phyloP scores from a whole-genome alignment of 2,329 filamentous ascomycete species.

The Trichoderma polysporum region DNA sequence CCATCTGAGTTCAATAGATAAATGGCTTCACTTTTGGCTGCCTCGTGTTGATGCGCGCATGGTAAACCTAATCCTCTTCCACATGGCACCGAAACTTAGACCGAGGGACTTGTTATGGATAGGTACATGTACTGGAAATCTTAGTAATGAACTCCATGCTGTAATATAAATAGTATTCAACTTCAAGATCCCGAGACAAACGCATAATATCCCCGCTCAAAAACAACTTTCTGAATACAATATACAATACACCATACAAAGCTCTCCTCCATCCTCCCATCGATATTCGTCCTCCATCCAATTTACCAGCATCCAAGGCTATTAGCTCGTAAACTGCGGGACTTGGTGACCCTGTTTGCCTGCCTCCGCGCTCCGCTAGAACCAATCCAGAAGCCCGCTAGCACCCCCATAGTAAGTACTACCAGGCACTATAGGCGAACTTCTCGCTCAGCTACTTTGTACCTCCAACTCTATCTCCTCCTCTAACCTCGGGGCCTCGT shows the following conservation, averaged over 20 bases:
- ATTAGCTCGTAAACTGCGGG: slow-evolving; percentile 2
- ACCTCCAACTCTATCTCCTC: background rate
- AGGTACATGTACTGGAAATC: too few species aligned
- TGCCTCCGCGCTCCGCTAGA: slow-evolving; percentile 15
- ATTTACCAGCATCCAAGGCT: background rate
- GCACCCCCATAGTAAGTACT: background rate
- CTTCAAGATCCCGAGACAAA: too few species aligned
- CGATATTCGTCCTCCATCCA: background rate
- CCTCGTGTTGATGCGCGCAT: too few species aligned
- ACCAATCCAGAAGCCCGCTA: slow-evolving; percentile 14
- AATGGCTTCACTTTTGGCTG: too few species aligned
- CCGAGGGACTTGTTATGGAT: too few species aligned
- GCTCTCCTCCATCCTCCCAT: background rate
- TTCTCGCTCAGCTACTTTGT: background rate
- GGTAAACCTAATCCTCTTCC: too few species aligned
- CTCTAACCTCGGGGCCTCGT: background rate
- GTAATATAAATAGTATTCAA: too few species aligned
- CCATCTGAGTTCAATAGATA: too few species aligned
- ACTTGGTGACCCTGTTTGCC: background rate
- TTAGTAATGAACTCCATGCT: too few species aligned
- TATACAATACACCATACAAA: background rate
- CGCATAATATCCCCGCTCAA: too few species aligned
- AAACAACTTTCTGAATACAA: too few species aligned
- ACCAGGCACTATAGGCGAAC: background rate
- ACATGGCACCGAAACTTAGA: too few species aligned